Percentiles rank a stretch among this genome's conserved stretches.
These are phyloP conservation scores for Pinguiococcus pyrenoidosus DNA, from an alignment of 108 stramenopile genomes.

Conservation along the genomic window DNA sequence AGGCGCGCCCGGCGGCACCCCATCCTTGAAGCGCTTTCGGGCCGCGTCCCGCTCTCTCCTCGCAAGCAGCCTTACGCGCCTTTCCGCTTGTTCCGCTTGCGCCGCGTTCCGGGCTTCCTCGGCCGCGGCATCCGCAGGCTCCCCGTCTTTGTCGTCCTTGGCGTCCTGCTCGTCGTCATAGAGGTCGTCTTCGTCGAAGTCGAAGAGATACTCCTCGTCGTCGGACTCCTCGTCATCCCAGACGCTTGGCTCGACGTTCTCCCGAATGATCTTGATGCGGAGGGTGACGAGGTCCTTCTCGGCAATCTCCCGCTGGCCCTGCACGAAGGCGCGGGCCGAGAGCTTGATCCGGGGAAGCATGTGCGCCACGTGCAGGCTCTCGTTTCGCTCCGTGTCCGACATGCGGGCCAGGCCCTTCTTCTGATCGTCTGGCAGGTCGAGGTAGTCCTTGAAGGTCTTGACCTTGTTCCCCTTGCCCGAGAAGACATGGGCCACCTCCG, in stretches of 20 bases:
- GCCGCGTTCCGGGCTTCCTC: background rate
- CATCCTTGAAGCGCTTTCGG: too few species aligned
- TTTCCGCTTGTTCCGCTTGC: background rate
- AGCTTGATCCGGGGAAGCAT: slow-evolving; percentile 67
- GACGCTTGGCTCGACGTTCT: too few species aligned
- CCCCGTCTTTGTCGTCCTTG: too few species aligned
- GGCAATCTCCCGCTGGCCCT: slow-evolving; percentile 88
- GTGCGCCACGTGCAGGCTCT: slow-evolving; percentile 56
- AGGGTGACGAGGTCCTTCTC: slow-evolving; percentile 82
- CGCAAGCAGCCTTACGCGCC: background rate
- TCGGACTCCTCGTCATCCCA: too few species aligned
- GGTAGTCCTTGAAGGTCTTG: slow-evolving; percentile 43
- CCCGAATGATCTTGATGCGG: slow-evolving; percentile 65
- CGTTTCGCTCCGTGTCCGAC: slow-evolving; percentile 60
- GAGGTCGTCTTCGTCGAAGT: too few species aligned
- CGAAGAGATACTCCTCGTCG: too few species aligned
- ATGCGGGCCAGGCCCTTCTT: slow-evolving; percentile 68
- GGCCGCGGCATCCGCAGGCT: too few species aligned
- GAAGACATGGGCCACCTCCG: slow-evolving; percentile 55
- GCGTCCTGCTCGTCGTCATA: too few species aligned
- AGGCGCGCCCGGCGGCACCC: too few species aligned
- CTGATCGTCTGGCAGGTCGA: slow-evolving; percentile 49
- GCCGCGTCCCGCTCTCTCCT: background rate
- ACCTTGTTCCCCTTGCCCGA: slow-evolving; percentile 49
- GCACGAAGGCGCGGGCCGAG: slow-evolving; percentile 67